Evolutionary conservation across 768 basidiomycete genomes (phyloP).

Genomic region (Calocera viscosa): DNA sequence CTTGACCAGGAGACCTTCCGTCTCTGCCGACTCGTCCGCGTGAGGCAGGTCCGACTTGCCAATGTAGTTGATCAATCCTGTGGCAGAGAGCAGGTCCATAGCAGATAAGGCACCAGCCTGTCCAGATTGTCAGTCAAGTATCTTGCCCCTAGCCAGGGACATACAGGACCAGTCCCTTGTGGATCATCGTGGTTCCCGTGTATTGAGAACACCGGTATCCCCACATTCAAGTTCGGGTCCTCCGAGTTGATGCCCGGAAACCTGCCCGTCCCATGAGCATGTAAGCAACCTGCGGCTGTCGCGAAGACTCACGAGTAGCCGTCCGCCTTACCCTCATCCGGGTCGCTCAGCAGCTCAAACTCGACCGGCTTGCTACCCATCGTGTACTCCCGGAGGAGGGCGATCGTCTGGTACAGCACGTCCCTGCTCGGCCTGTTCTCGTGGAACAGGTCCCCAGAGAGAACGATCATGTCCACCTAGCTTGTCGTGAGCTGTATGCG

Average conservation of each 20-base stretch:
- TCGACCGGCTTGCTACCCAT: constrained; percentile 80
- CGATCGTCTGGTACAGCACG: constrained; percentile 77
- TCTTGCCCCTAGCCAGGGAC: constrained; percentile 29
- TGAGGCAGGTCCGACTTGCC: constrained; percentile 85
- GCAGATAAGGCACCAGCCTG: constrained; percentile 94
- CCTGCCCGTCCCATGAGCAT: constrained; percentile 39
- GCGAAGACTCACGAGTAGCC: constrained; percentile 58
- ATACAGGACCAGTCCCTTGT: constrained; percentile 81
- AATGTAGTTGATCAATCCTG: constrained; percentile 94
- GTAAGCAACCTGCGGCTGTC: neutral
- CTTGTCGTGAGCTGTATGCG: neutral
- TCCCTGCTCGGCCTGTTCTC: constrained; percentile 92
- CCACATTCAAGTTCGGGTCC: constrained; percentile 87
- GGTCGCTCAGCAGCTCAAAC: constrained; percentile 84
- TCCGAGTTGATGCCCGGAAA: constrained; percentile 97
- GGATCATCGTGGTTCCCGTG: constrained; percentile 99
- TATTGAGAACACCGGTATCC: constrained; percentile 96
- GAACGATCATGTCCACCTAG: constrained; percentile 88
- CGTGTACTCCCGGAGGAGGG: constrained; percentile 80
- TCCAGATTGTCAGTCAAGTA: neutral
- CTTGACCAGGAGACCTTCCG: constrained; percentile 64
- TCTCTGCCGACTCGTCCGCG: constrained; percentile 46
- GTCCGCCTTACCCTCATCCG: constrained; percentile 73
- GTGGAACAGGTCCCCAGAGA: constrained; percentile 94
- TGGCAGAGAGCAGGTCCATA: constrained; percentile 85